A percentile compares a stretch with the other conserved stretches of the same genome.
Conservation (phyloP, 2,329 filamentous ascomycete genomes). For the Lachnellula subtilissima region DNA sequence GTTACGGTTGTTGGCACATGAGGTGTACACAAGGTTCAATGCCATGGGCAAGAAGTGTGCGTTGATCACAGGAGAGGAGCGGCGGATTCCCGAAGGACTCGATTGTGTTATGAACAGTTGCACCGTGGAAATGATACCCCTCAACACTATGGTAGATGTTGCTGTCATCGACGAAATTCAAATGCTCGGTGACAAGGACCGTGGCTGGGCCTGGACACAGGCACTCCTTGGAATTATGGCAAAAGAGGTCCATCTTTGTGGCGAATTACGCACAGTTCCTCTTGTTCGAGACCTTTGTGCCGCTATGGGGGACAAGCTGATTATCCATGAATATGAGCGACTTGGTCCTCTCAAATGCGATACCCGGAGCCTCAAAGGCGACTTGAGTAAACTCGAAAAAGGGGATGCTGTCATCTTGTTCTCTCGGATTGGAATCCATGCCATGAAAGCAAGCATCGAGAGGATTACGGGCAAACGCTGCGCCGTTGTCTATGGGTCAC, state of each 20-base stretch:
- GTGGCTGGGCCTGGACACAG: slow-evolving; percentile 93
- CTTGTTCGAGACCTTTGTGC: slow-evolving; percentile 74
- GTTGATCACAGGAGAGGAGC: slow-evolving; percentile 87
- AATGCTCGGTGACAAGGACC: slow-evolving; percentile 77
- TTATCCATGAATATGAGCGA: slow-evolving; percentile 78
- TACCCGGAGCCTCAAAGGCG: slow-evolving; percentile 55
- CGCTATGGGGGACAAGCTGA: slow-evolving; percentile 73
- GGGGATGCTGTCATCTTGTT: slow-evolving; percentile 91
- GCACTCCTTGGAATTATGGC: slow-evolving; percentile 83
- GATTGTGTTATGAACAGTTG: slow-evolving; percentile 68
- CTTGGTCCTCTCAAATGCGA: slow-evolving; percentile 72
- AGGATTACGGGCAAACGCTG: slow-evolving; percentile 69
- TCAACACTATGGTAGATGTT: slow-evolving; percentile 58
- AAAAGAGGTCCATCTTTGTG: slow-evolving; percentile 87
- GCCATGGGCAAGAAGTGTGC: slow-evolving; percentile 73
- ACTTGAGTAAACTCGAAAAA: slow-evolving; percentile 67
- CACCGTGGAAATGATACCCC: slow-evolving; percentile 84
- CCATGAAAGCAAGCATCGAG: slow-evolving; percentile 74
- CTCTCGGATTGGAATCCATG: slow-evolving; percentile 75
- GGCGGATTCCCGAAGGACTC: slow-evolving; percentile 58
- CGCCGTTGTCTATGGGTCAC: slow-evolving; percentile 85
- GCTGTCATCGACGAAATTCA: slow-evolving; percentile 98
- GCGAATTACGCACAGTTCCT: slow-evolving; percentile 76
- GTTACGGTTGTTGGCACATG: slow-evolving; percentile 80
- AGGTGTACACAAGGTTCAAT: slow-evolving; percentile 84